phyloP scores from a whole-genome alignment of 805 yeast genomes.

The Myxozyma monticola region DNA sequence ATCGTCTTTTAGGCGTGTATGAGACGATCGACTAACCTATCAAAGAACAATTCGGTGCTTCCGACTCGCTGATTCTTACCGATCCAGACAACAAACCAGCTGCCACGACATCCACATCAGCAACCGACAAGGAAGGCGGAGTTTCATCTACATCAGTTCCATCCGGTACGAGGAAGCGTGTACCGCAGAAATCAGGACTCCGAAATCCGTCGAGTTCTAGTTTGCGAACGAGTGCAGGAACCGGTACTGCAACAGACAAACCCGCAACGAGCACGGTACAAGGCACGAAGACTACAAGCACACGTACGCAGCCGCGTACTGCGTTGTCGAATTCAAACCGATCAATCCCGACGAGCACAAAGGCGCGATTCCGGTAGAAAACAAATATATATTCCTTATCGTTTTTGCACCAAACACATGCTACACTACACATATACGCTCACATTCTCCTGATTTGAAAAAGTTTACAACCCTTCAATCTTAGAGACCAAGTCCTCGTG shows the following conservation, averaged over 20 bases:
- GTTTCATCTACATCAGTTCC: background rate
- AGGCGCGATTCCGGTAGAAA: conserved; percentile 1
- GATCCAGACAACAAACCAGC: too few relatives aligned
- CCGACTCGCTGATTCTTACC: too few relatives aligned
- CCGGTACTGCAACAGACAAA: background rate
- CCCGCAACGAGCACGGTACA: background rate
- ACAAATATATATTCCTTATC: background rate
- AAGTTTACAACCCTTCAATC: conserved; percentile 18
- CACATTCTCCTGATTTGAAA: background rate
- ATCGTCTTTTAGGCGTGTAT: too few relatives aligned
- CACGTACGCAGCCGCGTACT: background rate
- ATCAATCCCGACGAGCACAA: conserved; percentile 15
- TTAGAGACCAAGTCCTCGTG: conserved; percentile 61
- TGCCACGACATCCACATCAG: too few relatives aligned
- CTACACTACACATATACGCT: too few relatives aligned
- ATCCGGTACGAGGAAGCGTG: background rate
- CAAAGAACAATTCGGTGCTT: too few relatives aligned
- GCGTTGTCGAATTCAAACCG: conserved; percentile 7
- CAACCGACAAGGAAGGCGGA: background rate
- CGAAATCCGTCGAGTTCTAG: conserved; percentile 4
- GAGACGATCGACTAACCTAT: too few relatives aligned
- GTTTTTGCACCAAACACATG: background rate
- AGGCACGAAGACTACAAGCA: too few relatives aligned
- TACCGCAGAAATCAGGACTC: background rate
- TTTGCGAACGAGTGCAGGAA: background rate